Conservation (phyloP, 192 early-diverging fungal species). For the Gryganskiella cystojenkinii region DNA sequence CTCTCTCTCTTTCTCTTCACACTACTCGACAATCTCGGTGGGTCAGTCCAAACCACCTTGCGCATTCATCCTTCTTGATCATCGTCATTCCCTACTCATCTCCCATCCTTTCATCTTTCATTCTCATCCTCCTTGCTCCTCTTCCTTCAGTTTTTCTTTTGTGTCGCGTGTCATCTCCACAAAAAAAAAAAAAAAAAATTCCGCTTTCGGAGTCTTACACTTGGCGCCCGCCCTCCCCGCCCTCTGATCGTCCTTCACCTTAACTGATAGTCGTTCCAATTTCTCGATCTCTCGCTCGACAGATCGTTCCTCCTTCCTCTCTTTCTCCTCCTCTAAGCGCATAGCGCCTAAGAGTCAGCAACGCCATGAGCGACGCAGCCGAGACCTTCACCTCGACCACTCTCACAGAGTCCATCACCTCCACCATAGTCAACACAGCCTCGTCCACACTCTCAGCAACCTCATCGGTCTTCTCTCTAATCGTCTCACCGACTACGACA, state of each 20-base stretch:
- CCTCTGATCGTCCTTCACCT: not conserved
- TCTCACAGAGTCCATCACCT: constrained; percentile 12
- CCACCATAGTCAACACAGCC: constrained; percentile 10
- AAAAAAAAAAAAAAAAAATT: not conserved
- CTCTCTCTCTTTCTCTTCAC: not conserved
- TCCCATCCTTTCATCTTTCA: not conserved
- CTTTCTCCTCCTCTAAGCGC: not conserved
- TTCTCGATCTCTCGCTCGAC: too few species aligned
- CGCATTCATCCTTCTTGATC: too few species aligned
- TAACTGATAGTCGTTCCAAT: not conserved
- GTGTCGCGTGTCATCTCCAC: not conserved
- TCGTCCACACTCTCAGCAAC: constrained; percentile 1
- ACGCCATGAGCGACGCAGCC: constrained; percentile 42
- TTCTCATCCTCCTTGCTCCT: not conserved
- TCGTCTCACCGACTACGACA: not conserved
- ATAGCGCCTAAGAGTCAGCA: too few species aligned
- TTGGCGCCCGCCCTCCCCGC: not conserved
- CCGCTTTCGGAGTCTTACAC: not conserved
- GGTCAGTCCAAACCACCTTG: too few species aligned
- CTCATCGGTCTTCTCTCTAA: too few species aligned
- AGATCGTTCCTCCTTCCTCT: not conserved
- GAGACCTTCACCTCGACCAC: constrained; percentile 3
- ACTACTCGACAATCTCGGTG: not conserved
- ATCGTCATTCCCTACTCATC: too few species aligned
- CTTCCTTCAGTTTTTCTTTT: not conserved